phyloP scores from a whole-genome alignment of 2,329 filamentous ascomycete species.

The Penicillium sp. region DNA sequence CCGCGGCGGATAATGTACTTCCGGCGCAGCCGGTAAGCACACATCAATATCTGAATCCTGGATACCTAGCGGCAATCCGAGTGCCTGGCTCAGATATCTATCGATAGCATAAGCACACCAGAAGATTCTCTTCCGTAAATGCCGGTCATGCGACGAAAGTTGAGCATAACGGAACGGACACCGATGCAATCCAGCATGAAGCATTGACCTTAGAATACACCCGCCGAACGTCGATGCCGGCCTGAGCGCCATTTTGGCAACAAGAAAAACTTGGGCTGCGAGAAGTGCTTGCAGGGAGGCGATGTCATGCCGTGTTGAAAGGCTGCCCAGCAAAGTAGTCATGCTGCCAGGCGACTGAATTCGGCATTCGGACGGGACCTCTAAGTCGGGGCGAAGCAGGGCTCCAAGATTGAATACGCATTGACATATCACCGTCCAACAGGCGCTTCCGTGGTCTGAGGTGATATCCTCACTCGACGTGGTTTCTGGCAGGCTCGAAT shows the following conservation, averaged over 20 bases:
- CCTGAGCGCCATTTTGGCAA: constrained; percentile 54
- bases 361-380: constrained; percentile 39
- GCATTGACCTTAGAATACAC: constrained; percentile 51
- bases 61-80: constrained; percentile 46
- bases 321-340: constrained; percentile 40
- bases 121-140: constrained; percentile 48
- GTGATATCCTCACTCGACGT: not conserved
- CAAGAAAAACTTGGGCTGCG: constrained; percentile 54
- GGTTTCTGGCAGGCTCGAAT: constrained; percentile 29
- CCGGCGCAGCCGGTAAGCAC: constrained; percentile 51
- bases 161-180: constrained; percentile 57
- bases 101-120: constrained; percentile 49
- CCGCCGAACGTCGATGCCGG: constrained; percentile 55
- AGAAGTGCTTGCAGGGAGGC: constrained; percentile 55
- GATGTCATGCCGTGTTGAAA: constrained; percentile 51
- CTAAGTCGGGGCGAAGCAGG: constrained; percentile 38
- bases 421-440: constrained; percentile 50
- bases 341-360: constrained; percentile 47
- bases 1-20: constrained; percentile 40
- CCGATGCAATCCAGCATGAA: constrained; percentile 56
- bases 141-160: constrained; percentile 47
- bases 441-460: constrained; percentile 30
- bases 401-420: constrained; percentile 56
- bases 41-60: constrained; percentile 50
- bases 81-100: constrained; percentile 46